Percentiles rank a stretch among this genome's conserved stretches.
These are phyloP conservation scores for Jaapia argillacea DNA, from an alignment of 768 basidiomycete species.

Conservation along the genomic window DNA sequence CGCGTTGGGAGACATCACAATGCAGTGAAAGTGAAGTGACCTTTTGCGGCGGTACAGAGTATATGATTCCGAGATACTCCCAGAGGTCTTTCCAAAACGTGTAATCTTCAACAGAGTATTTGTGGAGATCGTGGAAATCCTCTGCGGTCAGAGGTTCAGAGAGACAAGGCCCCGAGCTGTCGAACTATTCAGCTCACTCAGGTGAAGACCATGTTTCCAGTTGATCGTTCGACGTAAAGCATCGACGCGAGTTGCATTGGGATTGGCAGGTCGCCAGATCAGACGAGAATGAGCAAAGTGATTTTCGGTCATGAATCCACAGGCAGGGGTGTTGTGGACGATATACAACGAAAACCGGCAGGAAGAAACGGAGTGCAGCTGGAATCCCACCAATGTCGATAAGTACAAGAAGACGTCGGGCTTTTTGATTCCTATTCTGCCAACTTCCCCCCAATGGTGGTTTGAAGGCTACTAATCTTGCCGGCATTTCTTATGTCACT, in stretches of 20 bases:
- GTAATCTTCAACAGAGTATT: conserved; percentile 57
- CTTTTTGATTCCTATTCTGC: too few species aligned
- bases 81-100: conserved; percentile 66
- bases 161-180: too few species aligned
- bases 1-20: conserved; percentile 15
- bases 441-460: too few species aligned
- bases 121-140: conserved; percentile 56
- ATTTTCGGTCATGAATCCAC: too few species aligned
- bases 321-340: too few species aligned
- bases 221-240: conserved; percentile 49
- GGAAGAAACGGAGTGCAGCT: too few species aligned
- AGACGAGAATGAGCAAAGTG: conserved; percentile 31
- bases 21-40: not conserved
- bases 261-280: conserved; percentile 42
- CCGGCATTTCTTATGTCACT: too few species aligned
- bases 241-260: conserved; percentile 36
- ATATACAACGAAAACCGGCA: too few species aligned
- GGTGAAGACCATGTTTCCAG: conserved; percentile 45
- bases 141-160: conserved; percentile 35
- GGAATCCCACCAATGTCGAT: too few species aligned
- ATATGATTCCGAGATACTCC: conserved; percentile 52
- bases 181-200: conserved; percentile 32
- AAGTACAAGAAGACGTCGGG: too few species aligned
- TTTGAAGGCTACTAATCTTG: too few species aligned
- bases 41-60: conserved; percentile 26